Percentiles rank a stretch among this genome's conserved stretches.
These are phyloP conservation scores for Cephaloascus albidus DNA, from an alignment of 805 yeast genomes.

Conservation along the genomic window DNA sequence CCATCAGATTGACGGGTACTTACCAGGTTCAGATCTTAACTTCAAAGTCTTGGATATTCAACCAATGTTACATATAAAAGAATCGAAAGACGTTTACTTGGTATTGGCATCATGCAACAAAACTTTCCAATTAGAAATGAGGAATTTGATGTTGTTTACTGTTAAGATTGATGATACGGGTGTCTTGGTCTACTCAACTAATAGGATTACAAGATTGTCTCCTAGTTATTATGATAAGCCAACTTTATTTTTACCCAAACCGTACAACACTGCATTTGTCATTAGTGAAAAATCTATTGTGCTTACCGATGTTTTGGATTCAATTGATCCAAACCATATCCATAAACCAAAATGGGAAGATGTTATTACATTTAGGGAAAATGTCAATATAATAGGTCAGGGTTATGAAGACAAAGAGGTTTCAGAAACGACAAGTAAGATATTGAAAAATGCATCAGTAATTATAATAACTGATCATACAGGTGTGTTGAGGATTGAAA, in stretches of 20 bases:
- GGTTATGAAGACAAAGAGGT: slow-evolving; percentile 40
- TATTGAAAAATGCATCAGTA: slow-evolving; percentile 32
- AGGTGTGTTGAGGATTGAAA: slow-evolving; percentile 57
- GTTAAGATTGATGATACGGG: slow-evolving; percentile 41
- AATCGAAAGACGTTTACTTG: slow-evolving; percentile 28
- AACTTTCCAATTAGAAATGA: slow-evolving; percentile 16
- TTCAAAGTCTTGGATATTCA: slow-evolving; percentile 56
- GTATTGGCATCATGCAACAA: slow-evolving; percentile 36
- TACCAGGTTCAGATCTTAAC: slow-evolving; percentile 39
- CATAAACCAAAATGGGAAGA: slow-evolving; percentile 69
- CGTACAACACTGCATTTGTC: slow-evolving; percentile 52
- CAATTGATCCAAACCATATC: slow-evolving; percentile 20
- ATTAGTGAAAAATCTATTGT: slow-evolving; percentile 53
- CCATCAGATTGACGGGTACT: slow-evolving; percentile 27
- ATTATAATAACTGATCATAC: slow-evolving; percentile 37
- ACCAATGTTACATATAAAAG: slow-evolving; percentile 27
- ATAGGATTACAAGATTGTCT: slow-evolving; percentile 46
- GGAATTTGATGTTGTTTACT: slow-evolving; percentile 42
- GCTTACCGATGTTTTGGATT: slow-evolving; percentile 47
- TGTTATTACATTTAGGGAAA: slow-evolving; percentile 44
- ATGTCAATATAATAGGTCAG: slow-evolving; percentile 46
- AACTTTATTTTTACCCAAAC: slow-evolving; percentile 44
- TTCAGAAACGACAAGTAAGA: slow-evolving; percentile 9
- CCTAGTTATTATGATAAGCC: slow-evolving; percentile 26
- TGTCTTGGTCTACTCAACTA: slow-evolving; percentile 51